These are phyloP conservation scores for Ceratocystis diversiconidia DNA, from an alignment of 2,329 filamentous ascomycete genomes.

Conservation along the genomic window DNA sequence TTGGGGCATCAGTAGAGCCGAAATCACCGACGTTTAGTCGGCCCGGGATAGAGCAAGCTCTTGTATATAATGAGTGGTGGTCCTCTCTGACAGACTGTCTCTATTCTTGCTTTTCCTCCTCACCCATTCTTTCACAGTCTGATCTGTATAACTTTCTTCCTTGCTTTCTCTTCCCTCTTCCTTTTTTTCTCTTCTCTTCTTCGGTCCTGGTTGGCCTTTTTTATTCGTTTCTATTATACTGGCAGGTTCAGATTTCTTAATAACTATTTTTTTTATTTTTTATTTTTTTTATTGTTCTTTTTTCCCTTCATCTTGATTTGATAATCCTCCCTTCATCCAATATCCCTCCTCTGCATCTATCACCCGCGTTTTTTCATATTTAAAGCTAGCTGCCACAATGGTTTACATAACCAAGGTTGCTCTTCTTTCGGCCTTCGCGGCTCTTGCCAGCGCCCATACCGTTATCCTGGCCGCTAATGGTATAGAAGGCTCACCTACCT, in stretches of 20 bases:
- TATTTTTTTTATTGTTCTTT: slow-evolving; percentile 20
- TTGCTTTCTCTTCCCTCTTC: not conserved
- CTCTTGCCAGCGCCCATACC: slow-evolving; percentile 30
- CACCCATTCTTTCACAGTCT: slow-evolving; percentile 16
- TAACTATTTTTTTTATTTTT: slow-evolving; percentile 19
- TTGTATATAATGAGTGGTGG: slow-evolving; percentile 14
- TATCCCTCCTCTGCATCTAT: slow-evolving; percentile 18
- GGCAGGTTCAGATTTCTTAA: slow-evolving; percentile 18
- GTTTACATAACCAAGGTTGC: slow-evolving; percentile 25
- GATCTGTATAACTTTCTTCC: not conserved
- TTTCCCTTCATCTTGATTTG: slow-evolving; percentile 7
- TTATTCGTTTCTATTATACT: slow-evolving; percentile 15
- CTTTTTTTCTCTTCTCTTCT: slow-evolving; percentile 14
- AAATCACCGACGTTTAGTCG: not conserved
- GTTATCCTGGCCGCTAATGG: slow-evolving; percentile 36
- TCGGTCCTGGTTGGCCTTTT: slow-evolving; percentile 19
- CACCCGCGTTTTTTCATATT: slow-evolving; percentile 23
- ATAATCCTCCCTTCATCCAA: slow-evolving; percentile 10
- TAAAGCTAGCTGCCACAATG: slow-evolving; percentile 25
- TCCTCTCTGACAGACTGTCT: not conserved
- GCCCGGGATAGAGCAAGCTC: not conserved
- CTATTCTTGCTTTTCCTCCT: slow-evolving; percentile 14
- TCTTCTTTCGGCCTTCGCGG: slow-evolving; percentile 22
- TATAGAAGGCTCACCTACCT: slow-evolving; percentile 28
- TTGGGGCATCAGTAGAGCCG: not conserved